Evolutionary conservation across 2,329 filamentous ascomycete species (phyloP).

Genomic region (Colletotrichum spinosum): DNA sequence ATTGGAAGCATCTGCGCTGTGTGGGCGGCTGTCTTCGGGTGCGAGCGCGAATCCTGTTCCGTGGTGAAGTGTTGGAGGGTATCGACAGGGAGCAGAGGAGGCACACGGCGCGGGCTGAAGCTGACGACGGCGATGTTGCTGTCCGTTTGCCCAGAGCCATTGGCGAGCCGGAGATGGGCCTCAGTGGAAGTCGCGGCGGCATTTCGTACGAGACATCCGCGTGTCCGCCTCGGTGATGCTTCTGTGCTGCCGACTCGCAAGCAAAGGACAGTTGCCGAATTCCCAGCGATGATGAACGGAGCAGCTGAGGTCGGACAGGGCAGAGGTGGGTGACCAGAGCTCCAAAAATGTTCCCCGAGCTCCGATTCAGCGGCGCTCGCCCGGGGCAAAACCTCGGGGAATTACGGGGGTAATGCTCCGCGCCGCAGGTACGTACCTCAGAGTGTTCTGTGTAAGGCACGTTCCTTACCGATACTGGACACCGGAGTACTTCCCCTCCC

Average conservation of each 20-base stretch:
- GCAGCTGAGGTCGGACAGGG: conserved; percentile 10
- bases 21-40: conserved; percentile 10
- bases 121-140: conserved; percentile 25
- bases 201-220: conserved; percentile 34
- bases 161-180: conserved; percentile 40
- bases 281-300: background rate
- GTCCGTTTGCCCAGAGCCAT: conserved; percentile 24
- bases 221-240: background rate
- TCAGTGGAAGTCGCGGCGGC: conserved; percentile 46
- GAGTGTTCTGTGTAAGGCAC: too few relatives aligned
- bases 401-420: conserved; percentile 1
- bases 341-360: conserved; percentile 28
- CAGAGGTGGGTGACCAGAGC: conserved; percentile 27
- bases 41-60: conserved; percentile 6
- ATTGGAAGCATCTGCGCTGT: conserved; percentile 38
- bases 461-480: too few relatives aligned
- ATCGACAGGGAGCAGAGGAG: conserved; percentile 38
- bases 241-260: background rate
- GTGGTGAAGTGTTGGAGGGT: conserved; percentile 12
- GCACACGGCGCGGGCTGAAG: conserved; percentile 19
- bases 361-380: conserved; percentile 8
- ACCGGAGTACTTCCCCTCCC: too few relatives aligned
- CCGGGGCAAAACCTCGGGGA: conserved; percentile 33
- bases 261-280: conserved; percentile 1
- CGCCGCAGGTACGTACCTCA: background rate